These are phyloP conservation scores for Teratosphaeria epicoccoides DNA, from an alignment of 2,329 filamentous ascomycete species.

Conservation along the genomic window DNA sequence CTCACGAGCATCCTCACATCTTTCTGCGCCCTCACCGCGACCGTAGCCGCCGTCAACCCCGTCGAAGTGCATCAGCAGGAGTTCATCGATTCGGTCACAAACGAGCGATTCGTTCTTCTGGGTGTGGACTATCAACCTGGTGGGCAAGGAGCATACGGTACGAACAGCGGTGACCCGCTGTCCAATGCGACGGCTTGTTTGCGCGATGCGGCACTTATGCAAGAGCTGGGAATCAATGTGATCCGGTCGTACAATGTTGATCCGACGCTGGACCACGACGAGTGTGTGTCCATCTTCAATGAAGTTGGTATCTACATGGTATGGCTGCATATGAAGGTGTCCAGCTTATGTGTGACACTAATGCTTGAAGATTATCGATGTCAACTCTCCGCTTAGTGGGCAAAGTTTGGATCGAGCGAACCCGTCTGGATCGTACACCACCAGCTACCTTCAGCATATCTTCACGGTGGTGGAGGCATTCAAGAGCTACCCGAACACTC, in stretches of 20 bases:
- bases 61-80: constrained; percentile 49
- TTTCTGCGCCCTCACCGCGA: constrained; percentile 3
- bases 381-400: constrained; percentile 50
- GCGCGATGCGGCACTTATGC: constrained; percentile 54
- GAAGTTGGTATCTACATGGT: constrained; percentile 56
- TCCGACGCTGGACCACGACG: constrained; percentile 48
- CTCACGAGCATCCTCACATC: constrained; percentile 5
- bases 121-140: constrained; percentile 57
- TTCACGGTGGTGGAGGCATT: constrained; percentile 57
- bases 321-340: not conserved
- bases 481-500: constrained; percentile 54
- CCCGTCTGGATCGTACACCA: constrained; percentile 46
- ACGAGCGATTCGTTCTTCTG: constrained; percentile 50
- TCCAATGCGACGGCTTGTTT: constrained; percentile 48
- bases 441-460: constrained; percentile 46
- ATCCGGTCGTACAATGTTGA: constrained; percentile 56
- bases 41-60: constrained; percentile 33
- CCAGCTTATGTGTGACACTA: not conserved
- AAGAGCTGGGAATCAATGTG: constrained; percentile 53
- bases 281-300: constrained; percentile 55
- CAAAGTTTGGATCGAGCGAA: constrained; percentile 47
- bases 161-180: constrained; percentile 43
- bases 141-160: constrained; percentile 48
- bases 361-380: constrained; percentile 36
- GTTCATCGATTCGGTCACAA: constrained; percentile 49